phyloP scores from a whole-genome alignment of 176 grass and related monocot species.

The Canna indica region DNA sequence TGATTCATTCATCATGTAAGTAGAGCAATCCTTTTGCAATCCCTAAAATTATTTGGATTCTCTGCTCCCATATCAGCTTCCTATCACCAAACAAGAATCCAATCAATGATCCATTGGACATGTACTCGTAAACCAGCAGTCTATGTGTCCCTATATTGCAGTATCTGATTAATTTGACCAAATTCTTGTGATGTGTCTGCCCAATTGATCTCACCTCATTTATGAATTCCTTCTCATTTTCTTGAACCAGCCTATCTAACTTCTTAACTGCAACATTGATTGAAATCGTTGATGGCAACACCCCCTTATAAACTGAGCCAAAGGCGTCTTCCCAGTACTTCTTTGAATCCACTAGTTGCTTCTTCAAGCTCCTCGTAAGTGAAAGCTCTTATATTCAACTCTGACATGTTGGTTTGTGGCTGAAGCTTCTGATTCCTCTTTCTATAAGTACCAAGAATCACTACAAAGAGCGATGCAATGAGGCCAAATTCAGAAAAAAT shows the following conservation, averaged over 20 bases:
- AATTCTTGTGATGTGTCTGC: slow-evolving; percentile 30
- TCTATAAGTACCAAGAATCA: not conserved
- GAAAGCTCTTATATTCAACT: slow-evolving; percentile 21
- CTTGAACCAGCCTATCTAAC: slow-evolving; percentile 10
- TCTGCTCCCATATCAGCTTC: slow-evolving; percentile 19
- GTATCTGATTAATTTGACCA: slow-evolving; percentile 23
- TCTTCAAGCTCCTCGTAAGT: slow-evolving; percentile 32
- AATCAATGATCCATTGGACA: slow-evolving; percentile 22
- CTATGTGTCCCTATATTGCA: slow-evolving; percentile 22
- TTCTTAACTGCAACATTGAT: slow-evolving; percentile 33
- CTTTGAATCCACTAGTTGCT: slow-evolving; percentile 24
- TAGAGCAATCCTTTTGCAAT: slow-evolving; percentile 28
- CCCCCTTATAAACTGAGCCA: slow-evolving; percentile 31
- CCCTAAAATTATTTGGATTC: slow-evolving; percentile 21
- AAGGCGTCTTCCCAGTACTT: slow-evolving; percentile 25
- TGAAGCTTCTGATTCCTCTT: not conserved
- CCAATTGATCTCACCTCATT: slow-evolving; percentile 34
- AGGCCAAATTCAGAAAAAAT: not conserved
- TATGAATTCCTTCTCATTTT: slow-evolving; percentile 22
- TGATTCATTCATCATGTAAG: slow-evolving; percentile 32
- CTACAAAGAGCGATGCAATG: not conserved
- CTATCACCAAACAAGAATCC: slow-evolving; percentile 14
- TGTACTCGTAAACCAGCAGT: slow-evolving; percentile 38
- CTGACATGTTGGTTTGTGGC: not conserved
- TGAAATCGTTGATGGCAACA: not conserved